Evolutionary conservation across 2,329 filamentous ascomycete genomes (phyloP), one percentile per base, ranked within the genome.

Genomic region (Pseudocercospora fijiensis): DNA sequence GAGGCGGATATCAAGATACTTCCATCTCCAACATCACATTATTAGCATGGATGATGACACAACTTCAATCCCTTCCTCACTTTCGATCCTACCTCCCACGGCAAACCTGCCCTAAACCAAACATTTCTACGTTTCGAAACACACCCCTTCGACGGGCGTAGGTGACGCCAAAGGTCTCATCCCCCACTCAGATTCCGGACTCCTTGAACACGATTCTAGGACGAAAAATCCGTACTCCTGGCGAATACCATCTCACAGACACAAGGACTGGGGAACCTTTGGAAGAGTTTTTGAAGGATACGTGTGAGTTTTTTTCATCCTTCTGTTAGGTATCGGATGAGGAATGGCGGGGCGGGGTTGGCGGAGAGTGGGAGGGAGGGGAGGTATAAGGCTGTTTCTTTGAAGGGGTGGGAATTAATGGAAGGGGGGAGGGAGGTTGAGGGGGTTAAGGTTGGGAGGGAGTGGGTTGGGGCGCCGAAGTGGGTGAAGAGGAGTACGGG

Each of bases 21-120:
- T 75, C 80, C 16, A 74, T 81, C 30, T 75, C 79, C n/a, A 78
- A 83, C 61, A 81, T 84, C 37, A 78, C 80, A 3, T 70, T 84
- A 3, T 70, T 84, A 2, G 82, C 82, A 6, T 85, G 83, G 82
- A 84, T 84, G 82, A 82, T 84, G 69, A 76, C 78, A 26, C 80
- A 83, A 63, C 65, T 83, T 83, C 30, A 73, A 76, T 45, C 73
- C 75, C 3, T 78, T 78, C 49, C 68, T 79, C 64, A 78, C 80
- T 49, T 76, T 82, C 66, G 72, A 79, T 51, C 71, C 75, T 81
- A 79, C 62, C 60, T 82, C 9, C 73, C 78, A 6, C 74, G 78
- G 58, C 77, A 80, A 56, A n/a, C n/a, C n/a, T 76, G 79, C 24
- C 75, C n/a, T n/a, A n/a, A 78, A 22, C 69, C 76, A 47, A 82